Evolutionary conservation across 805 yeast genomes (phyloP).

Genomic region (Yarrowia deformans): DNA sequence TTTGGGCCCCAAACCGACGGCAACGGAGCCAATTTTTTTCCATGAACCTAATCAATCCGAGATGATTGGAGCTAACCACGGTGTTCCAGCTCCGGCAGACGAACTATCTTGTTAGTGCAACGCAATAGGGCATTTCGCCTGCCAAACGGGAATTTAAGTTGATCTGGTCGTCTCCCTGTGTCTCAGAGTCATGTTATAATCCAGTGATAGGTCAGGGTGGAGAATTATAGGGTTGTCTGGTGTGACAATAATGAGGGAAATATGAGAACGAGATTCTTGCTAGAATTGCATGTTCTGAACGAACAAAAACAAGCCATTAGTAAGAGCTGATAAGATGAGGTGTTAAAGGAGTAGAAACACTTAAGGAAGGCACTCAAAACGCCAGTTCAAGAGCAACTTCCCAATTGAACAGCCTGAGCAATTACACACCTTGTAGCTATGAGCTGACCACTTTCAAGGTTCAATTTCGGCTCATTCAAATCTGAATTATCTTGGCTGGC

Average conservation of each 20-base stretch:
- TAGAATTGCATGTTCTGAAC: too few species aligned
- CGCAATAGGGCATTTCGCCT: not conserved
- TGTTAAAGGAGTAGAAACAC: not conserved
- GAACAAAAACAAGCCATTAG: too few species aligned
- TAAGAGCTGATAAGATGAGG: not conserved
- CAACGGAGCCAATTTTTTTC: constrained; percentile 10
- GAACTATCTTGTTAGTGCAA: not conserved
- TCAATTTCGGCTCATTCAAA: not conserved
- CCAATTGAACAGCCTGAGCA: too few species aligned
- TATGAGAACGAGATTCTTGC: not conserved
- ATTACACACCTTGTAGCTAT: too few species aligned
- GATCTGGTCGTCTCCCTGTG: too few species aligned
- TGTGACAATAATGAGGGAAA: not conserved
- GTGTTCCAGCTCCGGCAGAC: not conserved
- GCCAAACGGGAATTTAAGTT: not conserved
- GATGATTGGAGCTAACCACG: not conserved
- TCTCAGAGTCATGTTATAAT: not conserved
- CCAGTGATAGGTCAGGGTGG: not conserved
- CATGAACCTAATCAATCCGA: not conserved
- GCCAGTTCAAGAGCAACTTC: too few species aligned
- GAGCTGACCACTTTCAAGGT: not conserved
- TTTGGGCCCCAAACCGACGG: constrained; percentile 8
- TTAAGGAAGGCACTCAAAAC: too few species aligned
- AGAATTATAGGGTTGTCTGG: not conserved
- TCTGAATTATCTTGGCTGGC: not conserved